phyloP scores from a whole-genome alignment of 169 alveolate genomes.

The Plasmodium cynomolgi region DNA sequence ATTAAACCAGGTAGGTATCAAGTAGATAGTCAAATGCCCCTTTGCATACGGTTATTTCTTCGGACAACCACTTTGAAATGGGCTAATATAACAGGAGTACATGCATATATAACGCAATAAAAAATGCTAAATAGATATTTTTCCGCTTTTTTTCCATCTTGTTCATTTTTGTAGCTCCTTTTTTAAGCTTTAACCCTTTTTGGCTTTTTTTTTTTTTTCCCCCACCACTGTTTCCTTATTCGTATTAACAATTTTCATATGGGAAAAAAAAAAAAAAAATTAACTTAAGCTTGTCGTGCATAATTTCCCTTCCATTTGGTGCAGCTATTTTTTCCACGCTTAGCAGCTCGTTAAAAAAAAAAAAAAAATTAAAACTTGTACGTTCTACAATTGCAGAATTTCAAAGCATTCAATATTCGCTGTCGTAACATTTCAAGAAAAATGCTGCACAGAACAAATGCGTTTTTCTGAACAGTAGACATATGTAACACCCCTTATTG shows the following conservation, averaged over 20 bases:
- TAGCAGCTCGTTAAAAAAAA: neutral
- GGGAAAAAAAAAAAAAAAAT: neutral
- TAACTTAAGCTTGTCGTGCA: neutral
- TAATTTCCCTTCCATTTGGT: neutral
- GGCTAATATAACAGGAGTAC: neutral
- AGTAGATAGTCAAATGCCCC: neutral
- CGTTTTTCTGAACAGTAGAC: neutral
- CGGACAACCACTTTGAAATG: neutral
- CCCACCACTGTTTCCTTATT: neutral
- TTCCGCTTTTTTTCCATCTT: neutral
- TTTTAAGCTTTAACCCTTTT: neutral
- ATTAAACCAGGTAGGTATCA: neutral
- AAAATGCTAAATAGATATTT: neutral
- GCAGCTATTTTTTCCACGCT: neutral
- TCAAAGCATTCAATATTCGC: neutral
- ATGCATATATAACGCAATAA: neutral
- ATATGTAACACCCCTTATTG: neutral
- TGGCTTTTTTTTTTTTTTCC: neutral
- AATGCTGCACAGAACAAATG: neutral
- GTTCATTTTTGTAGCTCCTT: neutral
- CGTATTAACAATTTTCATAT: neutral
- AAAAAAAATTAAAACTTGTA: neutral
- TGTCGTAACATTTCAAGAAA: neutral
- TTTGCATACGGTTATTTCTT: neutral
- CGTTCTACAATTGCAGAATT: neutral